Percentiles rank a stretch among this genome's conserved stretches.
These are phyloP conservation scores for Cercospora brassicicola DNA, from an alignment of 2,329 filamentous ascomycete genomes.

Conservation along the genomic window DNA sequence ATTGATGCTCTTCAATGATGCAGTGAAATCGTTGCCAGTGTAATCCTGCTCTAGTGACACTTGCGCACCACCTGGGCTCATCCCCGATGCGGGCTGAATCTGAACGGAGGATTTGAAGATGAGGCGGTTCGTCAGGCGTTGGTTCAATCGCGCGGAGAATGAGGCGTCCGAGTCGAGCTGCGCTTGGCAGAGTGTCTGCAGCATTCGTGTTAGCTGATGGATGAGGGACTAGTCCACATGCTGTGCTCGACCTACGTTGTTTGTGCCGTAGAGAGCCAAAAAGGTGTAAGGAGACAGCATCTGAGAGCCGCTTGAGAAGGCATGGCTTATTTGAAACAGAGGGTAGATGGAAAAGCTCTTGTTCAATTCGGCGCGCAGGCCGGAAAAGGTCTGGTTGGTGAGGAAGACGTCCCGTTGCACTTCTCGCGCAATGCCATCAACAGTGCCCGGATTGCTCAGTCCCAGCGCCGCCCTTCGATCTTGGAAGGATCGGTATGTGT, in stretches of 20 bases:
- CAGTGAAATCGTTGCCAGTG: constrained; percentile 87
- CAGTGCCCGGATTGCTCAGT: constrained; percentile 85
- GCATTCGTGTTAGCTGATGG: constrained; percentile 22
- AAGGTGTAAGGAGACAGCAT: constrained; percentile 92
- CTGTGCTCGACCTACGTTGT: constrained; percentile 63
- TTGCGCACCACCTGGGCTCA: constrained; percentile 75
- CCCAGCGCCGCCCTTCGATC: constrained; percentile 85
- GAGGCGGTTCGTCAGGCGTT: constrained; percentile 76
- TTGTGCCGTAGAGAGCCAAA: constrained; percentile 87
- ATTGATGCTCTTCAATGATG: constrained; percentile 90
- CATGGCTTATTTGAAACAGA: constrained; percentile 95
- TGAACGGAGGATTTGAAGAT: constrained; percentile 87
- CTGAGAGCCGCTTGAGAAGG: constrained; percentile 88
- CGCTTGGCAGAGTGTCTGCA: constrained; percentile 88
- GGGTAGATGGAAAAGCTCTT: constrained; percentile 93
- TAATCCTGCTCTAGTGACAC: constrained; percentile 95
- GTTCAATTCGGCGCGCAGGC: constrained; percentile 91
- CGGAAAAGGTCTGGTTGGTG: constrained; percentile 95
- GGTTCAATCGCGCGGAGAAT: constrained; percentile 88
- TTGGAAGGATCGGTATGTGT: constrained; percentile 78
- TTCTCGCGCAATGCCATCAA: constrained; percentile 86
- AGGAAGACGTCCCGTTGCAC: constrained; percentile 95
- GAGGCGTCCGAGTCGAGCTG: constrained; percentile 91
- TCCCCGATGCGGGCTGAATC: constrained; percentile 61
- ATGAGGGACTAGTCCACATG: constrained; percentile 10